phyloP scores from a whole-genome alignment of 148 eudicot genomes.

The Salicornia ramosissima region DNA sequence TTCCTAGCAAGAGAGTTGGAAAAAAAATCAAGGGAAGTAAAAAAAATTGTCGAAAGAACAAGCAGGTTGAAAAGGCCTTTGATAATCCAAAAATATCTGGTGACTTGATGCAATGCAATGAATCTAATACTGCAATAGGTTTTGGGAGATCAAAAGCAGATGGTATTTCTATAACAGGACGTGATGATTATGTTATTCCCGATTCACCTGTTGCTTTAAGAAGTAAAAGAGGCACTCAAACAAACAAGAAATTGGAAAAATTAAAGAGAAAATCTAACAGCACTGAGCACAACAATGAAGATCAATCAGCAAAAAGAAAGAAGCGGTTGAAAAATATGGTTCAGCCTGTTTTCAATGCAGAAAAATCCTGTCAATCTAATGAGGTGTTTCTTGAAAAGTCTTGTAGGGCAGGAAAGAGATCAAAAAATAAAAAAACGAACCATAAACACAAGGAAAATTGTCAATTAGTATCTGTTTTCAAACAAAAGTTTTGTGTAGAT shows the following conservation, averaged over 20 bases:
- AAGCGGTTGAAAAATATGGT: conserved; percentile 15
- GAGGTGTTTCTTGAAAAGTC: background rate
- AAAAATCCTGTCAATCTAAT: conserved; percentile 11
- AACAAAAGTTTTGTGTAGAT: conserved; percentile 23
- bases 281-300: background rate
- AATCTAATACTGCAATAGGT: conserved; percentile 1
- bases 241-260: conserved; percentile 2
- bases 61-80: conserved; percentile 13
- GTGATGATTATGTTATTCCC: conserved; percentile 10
- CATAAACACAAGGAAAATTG: conserved; percentile 9
- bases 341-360: background rate
- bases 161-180: conserved; percentile 12
- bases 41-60: conserved; percentile 35
- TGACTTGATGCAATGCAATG: conserved; percentile 12
- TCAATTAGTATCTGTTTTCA: conserved; percentile 14
- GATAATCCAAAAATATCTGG: conserved; percentile 14
- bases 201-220: conserved; percentile 13
- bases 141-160: conserved; percentile 6
- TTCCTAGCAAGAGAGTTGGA: conserved; percentile 33
- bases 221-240: conserved; percentile 1
- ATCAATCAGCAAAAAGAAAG: conserved; percentile 4
- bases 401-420: background rate
- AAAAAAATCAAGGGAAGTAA: conserved; percentile 26
- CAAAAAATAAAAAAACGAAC: conserved; percentile 2
- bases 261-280: conserved; percentile 7